Evolutionary conservation across 2,329 filamentous ascomycete genomes (phyloP), one percentile per base, ranked within the genome.

Genomic region (Diaporthe australafricana): DNA sequence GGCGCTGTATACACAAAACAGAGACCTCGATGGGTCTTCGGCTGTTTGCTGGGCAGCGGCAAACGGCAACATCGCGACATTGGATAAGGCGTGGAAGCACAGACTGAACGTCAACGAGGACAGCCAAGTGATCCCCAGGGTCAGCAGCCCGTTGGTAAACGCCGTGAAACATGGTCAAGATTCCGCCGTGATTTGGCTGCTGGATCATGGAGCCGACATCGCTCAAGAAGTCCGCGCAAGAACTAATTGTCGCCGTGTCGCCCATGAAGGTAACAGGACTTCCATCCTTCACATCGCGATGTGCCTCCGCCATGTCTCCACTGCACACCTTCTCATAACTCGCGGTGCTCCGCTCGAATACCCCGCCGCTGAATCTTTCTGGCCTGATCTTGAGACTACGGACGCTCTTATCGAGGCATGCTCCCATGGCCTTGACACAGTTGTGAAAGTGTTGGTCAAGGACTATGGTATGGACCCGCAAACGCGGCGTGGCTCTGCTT

Each of bases 361-460:
- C 35, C 16, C 22, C 1, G 17, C 35, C 25, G 0, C 2, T 27
- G n/a, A 1, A 14, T 20, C 4, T 5, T 6, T 1, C 2, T n/a
- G n/a, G n/a, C n/a, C n/a, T n/a, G n/a, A n/a, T 4, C 22, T 27
- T 2, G 5, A 27, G 2, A 8, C 11, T 20, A 27, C n/a, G 6
- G 38, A 5, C 22, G 35, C 55, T 9, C 35, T 57, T 27, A 2
- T 40, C 1, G 55, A 57, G 55, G 55, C 55, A 27, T 40, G 35
- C 25, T 42, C 38, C 12, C 27, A 17, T 42, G 55, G 55, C n/a
- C 35, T 57, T 27, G 55, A 57, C 55, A 20, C 55, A 17, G n/a
- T 57, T 14, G 55, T 57, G 35, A 35, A 57, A 42, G 20, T 6
- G 7, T 27, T 57, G 14, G 6, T 57, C 35, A 57, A 40, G 17